Percentiles rank a stretch among this genome's conserved stretches.
These are phyloP conservation scores for Cutaneotrichosporon cyanovorans DNA, from an alignment of 1,284 basidiomycete genomes.

Conservation along the genomic window DNA sequence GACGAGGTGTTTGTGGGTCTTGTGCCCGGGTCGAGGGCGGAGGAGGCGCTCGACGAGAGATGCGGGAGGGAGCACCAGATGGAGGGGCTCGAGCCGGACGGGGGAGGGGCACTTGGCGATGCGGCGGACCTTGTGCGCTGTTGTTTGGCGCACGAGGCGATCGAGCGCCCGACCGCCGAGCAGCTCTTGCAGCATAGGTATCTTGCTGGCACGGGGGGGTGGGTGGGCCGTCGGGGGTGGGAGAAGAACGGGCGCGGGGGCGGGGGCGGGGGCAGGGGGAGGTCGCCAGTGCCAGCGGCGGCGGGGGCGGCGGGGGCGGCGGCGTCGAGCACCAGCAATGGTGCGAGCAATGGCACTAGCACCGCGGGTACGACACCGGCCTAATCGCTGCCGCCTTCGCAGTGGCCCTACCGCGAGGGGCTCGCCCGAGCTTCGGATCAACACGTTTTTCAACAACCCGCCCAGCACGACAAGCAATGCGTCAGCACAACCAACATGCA, in stretches of 20 bases:
- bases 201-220: constrained; percentile 33
- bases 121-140: constrained; percentile 42
- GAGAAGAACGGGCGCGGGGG: constrained; percentile 7
- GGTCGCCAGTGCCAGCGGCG: too few relatives aligned
- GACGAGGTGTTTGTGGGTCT: constrained; percentile 41
- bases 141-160: constrained; percentile 37
- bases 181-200: constrained; percentile 37
- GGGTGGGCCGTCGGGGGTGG: constrained; percentile 41
- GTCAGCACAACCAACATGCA: too few relatives aligned
- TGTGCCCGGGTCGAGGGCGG: constrained; percentile 22
- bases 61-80: constrained; percentile 27
- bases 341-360: too few relatives aligned
- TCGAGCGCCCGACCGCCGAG: constrained; percentile 40
- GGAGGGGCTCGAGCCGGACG: constrained; percentile 39
- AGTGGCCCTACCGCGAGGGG: too few relatives aligned
- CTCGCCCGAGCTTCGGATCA: too few relatives aligned
- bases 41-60: constrained; percentile 29
- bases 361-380: too few relatives aligned
- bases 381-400: too few relatives aligned
- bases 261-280: too few relatives aligned
- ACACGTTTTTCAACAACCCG: too few relatives aligned
- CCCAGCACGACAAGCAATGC: too few relatives aligned
- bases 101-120: constrained; percentile 39
- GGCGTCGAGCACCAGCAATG: too few relatives aligned
- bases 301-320: too few relatives aligned